Evolutionary conservation across 176 grass and related monocot genomes (phyloP), one percentile per base, ranked within the genome.

Genomic region (Pontederia paniculata): DNA sequence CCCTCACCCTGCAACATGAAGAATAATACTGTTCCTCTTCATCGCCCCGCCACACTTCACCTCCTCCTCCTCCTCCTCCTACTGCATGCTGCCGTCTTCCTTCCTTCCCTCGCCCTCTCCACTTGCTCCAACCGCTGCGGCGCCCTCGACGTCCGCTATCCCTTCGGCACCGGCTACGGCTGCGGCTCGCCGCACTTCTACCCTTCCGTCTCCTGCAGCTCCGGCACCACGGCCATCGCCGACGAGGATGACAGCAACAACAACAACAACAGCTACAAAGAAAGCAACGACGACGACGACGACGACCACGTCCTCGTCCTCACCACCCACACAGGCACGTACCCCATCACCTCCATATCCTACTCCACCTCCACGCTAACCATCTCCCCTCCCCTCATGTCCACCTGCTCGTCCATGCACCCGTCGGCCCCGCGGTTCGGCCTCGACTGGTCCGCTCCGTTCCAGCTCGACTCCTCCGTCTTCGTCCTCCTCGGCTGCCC

Each of bases 261-360:
- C 46, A 17, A 16, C 16, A 1, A 42, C 14, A 13, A 17, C 13
- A 23, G 9, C 28, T 17, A 42, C 13, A n/a, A 14, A 2, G 19
- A 10, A 21, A 18, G 9, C 4, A 21, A 11, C 53, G 17, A n/a
- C 13, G 16, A 17, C 46, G 14, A 28, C 42, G 18, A 12, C 18
- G 18, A 21, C 19, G 17, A 54, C 17, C n/a, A 14, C 20, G 45
- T 50, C 45, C 46, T 65, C 45, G 31, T 10, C 5, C 62, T 65
- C 2, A 51, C 22, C 22, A 65, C 62, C 22, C 62, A 65, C 62
- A 50, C 21, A 2, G 62, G 62, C 22, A 65, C 14, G 22, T 50
- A 50, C 23, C 62, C 62, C 14, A 65, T 65, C 62, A 50, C 62
- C 23, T 49, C 62, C 62, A 50, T 65, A 13, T 65, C 62, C 47